These are phyloP conservation scores for Lecanicillium sp. DNA, from an alignment of 2,329 filamentous ascomycete species.

Conservation along the genomic window DNA sequence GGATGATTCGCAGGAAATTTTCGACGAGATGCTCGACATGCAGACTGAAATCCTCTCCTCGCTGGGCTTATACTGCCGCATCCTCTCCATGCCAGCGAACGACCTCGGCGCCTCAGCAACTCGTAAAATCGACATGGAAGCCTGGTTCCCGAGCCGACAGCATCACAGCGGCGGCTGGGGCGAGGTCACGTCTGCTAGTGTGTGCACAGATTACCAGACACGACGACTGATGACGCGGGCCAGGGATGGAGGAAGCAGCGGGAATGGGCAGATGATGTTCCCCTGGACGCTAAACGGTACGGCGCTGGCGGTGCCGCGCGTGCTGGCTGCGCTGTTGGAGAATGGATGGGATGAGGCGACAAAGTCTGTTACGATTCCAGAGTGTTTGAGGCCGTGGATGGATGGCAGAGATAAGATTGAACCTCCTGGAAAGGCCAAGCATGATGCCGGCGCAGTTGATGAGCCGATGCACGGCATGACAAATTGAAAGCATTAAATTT, in stretches of 20 bases:
- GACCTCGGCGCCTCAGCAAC: slow-evolving; percentile 85
- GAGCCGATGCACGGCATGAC: too few species aligned
- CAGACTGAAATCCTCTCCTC: slow-evolving; percentile 75
- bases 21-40: slow-evolving; percentile 78
- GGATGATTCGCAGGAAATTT: slow-evolving; percentile 46
- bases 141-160: slow-evolving; percentile 76
- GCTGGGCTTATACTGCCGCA: slow-evolving; percentile 74
- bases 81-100: slow-evolving; percentile 83
- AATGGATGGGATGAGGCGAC: slow-evolving; percentile 74
- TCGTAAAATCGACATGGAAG: slow-evolving; percentile 89
- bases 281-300: slow-evolving; percentile 93
- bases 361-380: slow-evolving; percentile 63
- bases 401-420: slow-evolving; percentile 61
- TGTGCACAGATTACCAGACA: slow-evolving; percentile 92
- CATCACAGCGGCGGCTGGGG: slow-evolving; percentile 64
- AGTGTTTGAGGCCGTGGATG: slow-evolving; percentile 79
- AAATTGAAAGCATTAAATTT: too few species aligned
- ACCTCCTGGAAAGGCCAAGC: slow-evolving; percentile 2
- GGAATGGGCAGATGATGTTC: slow-evolving; percentile 51
- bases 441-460: not conserved
- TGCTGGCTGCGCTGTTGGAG: slow-evolving; percentile 83
- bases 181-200: slow-evolving; percentile 82
- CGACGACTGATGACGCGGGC: slow-evolving; percentile 71
- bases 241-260: slow-evolving; percentile 28
- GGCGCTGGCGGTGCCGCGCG: slow-evolving; percentile 80